Conservation (phyloP, 2,329 filamentous ascomycete species). For the Trichophyton equinum region DNA sequence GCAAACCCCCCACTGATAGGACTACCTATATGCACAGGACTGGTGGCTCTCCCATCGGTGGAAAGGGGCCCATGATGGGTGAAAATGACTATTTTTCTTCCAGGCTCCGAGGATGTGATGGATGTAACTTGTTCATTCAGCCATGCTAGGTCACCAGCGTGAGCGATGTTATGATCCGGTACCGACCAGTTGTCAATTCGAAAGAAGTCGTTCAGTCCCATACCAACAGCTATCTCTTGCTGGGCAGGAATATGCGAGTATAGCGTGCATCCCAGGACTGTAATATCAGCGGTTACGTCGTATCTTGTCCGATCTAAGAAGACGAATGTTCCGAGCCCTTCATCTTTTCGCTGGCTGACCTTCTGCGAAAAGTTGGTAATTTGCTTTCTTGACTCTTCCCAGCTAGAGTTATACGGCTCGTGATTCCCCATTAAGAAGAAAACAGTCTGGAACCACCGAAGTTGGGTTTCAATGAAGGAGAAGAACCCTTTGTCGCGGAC, state of each 20-base stretch:
- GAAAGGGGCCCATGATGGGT: constrained; percentile 28
- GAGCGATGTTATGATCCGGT: constrained; percentile 21
- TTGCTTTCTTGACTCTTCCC: constrained; percentile 16
- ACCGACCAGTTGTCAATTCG: constrained; percentile 30
- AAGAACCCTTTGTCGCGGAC: constrained; percentile 34
- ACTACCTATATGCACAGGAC: constrained; percentile 25
- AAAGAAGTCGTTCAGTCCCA: constrained; percentile 42
- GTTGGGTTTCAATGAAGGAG: constrained; percentile 38
- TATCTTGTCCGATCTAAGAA: constrained; percentile 31
- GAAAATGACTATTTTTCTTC: constrained; percentile 27
- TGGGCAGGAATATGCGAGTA: constrained; percentile 37
- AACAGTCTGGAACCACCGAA: constrained; percentile 38
- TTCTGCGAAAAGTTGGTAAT: constrained; percentile 18
- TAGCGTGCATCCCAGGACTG: constrained; percentile 38
- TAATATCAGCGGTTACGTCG: constrained; percentile 26
- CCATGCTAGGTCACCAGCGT: constrained; percentile 27
- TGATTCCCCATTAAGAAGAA: constrained; percentile 47
- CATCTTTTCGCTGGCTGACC: constrained; percentile 11
- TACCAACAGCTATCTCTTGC: constrained; percentile 28
- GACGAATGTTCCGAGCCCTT: constrained; percentile 25
- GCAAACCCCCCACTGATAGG: constrained; percentile 28
- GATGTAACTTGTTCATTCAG: constrained; percentile 27
- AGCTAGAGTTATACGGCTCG: constrained; percentile 37
- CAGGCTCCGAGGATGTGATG: constrained; percentile 21
- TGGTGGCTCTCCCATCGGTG: constrained; percentile 16